These are phyloP conservation scores for Fusarium nurragi DNA, from an alignment of 2,329 filamentous ascomycete genomes.

Conservation along the genomic window DNA sequence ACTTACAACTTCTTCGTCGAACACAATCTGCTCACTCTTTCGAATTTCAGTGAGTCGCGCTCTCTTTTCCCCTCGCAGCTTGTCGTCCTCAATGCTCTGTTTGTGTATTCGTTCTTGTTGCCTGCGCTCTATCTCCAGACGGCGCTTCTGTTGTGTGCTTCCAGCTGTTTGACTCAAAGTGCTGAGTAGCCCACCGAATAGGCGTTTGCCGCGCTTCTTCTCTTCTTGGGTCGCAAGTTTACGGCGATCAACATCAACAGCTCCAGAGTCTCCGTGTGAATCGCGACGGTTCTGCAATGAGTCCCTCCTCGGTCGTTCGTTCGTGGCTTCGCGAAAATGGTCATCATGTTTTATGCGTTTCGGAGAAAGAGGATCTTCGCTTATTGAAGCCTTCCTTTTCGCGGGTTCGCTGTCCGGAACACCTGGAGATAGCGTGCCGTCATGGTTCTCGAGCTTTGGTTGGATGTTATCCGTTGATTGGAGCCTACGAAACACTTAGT, in stretches of 20 bases:
- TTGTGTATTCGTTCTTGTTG: conserved; percentile 80
- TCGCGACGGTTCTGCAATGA: conserved; percentile 23
- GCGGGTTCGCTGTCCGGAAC: conserved; percentile 19
- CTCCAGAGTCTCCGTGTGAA: conserved; percentile 13
- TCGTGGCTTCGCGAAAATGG: conserved; percentile 22
- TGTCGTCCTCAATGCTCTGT: conserved; percentile 76
- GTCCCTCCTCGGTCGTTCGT: conserved; percentile 24
- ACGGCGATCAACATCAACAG: conserved; percentile 35
- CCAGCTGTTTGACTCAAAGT: conserved; percentile 79
- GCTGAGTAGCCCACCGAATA: conserved; percentile 85
- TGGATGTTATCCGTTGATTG: conserved; percentile 23
- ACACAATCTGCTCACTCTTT: conserved; percentile 74
- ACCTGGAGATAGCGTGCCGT: conserved; percentile 1
- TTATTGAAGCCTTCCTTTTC: conserved; percentile 47
- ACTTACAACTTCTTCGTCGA: conserved; percentile 81
- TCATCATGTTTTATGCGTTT: conserved; percentile 44
- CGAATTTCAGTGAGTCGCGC: conserved; percentile 70
- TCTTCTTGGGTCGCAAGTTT: conserved; percentile 68
- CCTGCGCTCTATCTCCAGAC: conserved; percentile 82
- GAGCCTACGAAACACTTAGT: conserved; percentile 36
- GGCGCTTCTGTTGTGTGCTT: conserved; percentile 71
- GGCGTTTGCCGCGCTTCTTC: conserved; percentile 81
- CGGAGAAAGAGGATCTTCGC: conserved; percentile 30
- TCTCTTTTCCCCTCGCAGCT: conserved; percentile 71
- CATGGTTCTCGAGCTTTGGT: conserved; percentile 2